Evolutionary conservation across 176 grass and related monocot genomes (phyloP), one percentile per base, ranked within the genome.

Genomic region (Oryza brachyantha): DNA sequence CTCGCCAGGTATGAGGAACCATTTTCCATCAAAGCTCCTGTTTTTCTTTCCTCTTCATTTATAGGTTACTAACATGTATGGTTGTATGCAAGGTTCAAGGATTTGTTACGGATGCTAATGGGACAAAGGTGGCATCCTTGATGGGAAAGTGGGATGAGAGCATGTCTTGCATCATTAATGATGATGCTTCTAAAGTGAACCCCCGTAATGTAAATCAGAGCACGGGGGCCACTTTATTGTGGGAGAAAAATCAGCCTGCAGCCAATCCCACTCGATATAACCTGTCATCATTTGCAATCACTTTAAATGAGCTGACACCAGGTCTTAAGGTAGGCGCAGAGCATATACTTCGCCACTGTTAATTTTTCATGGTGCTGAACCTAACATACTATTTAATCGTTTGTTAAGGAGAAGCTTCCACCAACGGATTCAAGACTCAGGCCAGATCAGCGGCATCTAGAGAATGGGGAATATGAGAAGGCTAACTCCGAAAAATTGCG

Each of bases 351-450:
- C 5, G n/a, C 57, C 36, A 62, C 67, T 75, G 71, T 43, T 55
- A 10, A 43, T 7, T 82, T 82, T 36, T 90, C 52, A 34, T 68
- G 68, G 48, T 31, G 81, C 68, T 76, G 69, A 70, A 78, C 75
- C 36, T 79, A 75, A 85, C 29, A 3, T 28, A 34, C 43, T 40
- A 55, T 76, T 70, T 77, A 14, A 17, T 74, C 28, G 55, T 28
- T 45, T 81, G 42, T 91, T 78, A 83, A 97, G 93, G 93, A 85
- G 84, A 91, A 85, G 52, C 91, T 97, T 85, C 93, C 93, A 46
- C 93, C 93, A 24, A 97, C 93, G 12, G 93, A 97, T 91, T 97
- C 91, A 61, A 97, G 93, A 85, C 79, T 97, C 27, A 87, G 93
- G 55, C 93, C 93, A 45, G 93, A 97, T 73, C 93, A 97, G 52